Evolutionary conservation across 176 grass and related monocot species (phyloP).

Genomic region (Aegilops tauschii): DNA sequence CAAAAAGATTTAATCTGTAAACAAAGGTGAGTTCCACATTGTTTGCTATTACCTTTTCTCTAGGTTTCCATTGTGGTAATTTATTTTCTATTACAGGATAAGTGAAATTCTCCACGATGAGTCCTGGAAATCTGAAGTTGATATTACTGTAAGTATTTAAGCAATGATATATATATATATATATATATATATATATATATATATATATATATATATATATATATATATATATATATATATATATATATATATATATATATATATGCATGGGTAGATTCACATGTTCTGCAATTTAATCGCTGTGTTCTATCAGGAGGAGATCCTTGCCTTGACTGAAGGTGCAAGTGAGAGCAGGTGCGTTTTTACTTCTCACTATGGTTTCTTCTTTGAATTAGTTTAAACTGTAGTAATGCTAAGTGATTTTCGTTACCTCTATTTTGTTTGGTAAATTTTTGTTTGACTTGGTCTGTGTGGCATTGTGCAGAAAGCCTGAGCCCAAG

Average conservation of each 20-base stretch:
- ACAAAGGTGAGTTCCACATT: conserved; percentile 56
- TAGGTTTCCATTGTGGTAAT: background rate
- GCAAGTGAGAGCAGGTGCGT: conserved; percentile 55
- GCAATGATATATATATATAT: background rate
- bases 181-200: too few relatives aligned
- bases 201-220: background rate
- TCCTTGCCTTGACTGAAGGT: conserved; percentile 74
- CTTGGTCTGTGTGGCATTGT: conserved; percentile 1
- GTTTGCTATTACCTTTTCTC: background rate
- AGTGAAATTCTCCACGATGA: conserved; percentile 64
- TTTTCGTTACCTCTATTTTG: conserved; percentile 17
- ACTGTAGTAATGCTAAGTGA: background rate
- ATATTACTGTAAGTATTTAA: conserved; percentile 67
- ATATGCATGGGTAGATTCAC: background rate
- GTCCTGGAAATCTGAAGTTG: conserved; percentile 66
- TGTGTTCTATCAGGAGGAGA: conserved; percentile 59
- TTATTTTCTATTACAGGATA: conserved; percentile 63
- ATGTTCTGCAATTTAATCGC: conserved; percentile 29
- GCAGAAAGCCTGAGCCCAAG: conserved; percentile 60
- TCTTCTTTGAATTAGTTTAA: conserved; percentile 2
- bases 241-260: too few relatives aligned
- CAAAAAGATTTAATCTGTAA: conserved; percentile 66
- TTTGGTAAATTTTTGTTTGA: conserved; percentile 8
- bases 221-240: too few relatives aligned
- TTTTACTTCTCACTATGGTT: background rate